Evolutionary conservation across 352 stramenopile genomes (phyloP).

Genomic region (Pythium monospermum): DNA sequence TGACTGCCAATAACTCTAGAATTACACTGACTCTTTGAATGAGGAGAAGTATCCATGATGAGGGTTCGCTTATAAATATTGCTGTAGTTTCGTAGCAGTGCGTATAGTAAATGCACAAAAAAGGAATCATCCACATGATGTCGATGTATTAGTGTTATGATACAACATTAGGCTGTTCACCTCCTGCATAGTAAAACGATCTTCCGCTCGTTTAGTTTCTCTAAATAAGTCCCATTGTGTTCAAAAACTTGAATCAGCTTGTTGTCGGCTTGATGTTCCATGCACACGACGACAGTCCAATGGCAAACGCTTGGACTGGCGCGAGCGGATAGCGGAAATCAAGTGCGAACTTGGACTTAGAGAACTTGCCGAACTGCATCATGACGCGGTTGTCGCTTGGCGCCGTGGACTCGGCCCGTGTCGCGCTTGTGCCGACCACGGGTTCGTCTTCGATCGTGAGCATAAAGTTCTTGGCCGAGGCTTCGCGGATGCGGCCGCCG

Average conservation of each 20-base stretch:
- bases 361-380: slow-evolving; percentile 89
- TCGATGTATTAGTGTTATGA: too few species aligned
- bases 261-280: slow-evolving; percentile 63
- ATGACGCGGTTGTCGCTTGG: slow-evolving; percentile 51
- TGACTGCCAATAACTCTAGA: slow-evolving; percentile 47
- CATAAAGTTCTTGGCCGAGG: slow-evolving; percentile 90
- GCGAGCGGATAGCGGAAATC: slow-evolving; percentile 85
- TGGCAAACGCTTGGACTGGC: slow-evolving; percentile 82
- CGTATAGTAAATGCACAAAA: too few species aligned
- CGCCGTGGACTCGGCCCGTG: slow-evolving; percentile 7
- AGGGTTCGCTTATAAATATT: slow-evolving; percentile 28
- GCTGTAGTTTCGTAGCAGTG: too few species aligned
- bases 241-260: too few species aligned
- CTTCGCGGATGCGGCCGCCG: slow-evolving; percentile 76
- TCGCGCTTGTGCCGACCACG: slow-evolving; percentile 10
- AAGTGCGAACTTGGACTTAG: slow-evolving; percentile 81
- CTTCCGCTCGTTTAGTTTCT: background rate
- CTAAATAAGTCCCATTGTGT: too few species aligned
- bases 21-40: slow-evolving; percentile 62
- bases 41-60: slow-evolving; percentile 53
- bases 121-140: too few species aligned
- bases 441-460: slow-evolving; percentile 74
- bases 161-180: too few species aligned
- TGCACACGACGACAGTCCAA: slow-evolving; percentile 78
- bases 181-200: too few species aligned